Percentiles rank a stretch among this genome's conserved stretches.
Conservation (phyloP, 2,329 filamentous ascomycete species). For the Aspergillus thermomutatus region DNA sequence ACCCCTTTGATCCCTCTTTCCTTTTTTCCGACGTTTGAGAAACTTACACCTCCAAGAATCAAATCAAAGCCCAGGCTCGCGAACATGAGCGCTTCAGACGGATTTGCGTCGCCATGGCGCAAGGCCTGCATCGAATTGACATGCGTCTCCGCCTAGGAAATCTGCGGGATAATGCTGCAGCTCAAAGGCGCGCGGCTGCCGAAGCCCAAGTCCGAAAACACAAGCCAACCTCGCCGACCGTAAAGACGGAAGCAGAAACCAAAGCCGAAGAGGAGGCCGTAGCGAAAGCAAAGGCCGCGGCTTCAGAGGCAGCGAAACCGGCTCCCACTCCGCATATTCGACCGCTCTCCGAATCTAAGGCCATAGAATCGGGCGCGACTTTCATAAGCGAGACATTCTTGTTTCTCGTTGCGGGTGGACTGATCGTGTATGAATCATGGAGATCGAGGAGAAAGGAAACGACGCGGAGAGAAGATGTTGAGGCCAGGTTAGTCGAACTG, state of each 20-base stretch:
- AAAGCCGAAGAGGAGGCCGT: conserved; percentile 54
- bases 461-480: conserved; percentile 57
- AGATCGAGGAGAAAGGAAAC: conserved; percentile 60
- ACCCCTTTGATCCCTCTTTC: background rate
- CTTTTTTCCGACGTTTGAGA: background rate
- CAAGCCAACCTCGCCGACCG: conserved; percentile 53
- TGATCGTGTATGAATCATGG: conserved; percentile 63
- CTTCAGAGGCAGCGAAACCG: conserved; percentile 47
- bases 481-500: conserved; percentile 56
- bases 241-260: conserved; percentile 60
- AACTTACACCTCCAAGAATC: conserved; percentile 50
- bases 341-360: conserved; percentile 63
- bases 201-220: conserved; percentile 55
- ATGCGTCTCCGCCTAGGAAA: conserved; percentile 66
- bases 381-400: conserved; percentile 67
- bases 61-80: conserved; percentile 64
- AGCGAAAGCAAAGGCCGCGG: conserved; percentile 41
- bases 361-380: conserved; percentile 66
- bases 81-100: conserved; percentile 65
- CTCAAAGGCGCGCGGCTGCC: conserved; percentile 46
- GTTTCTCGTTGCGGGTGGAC: conserved; percentile 59
- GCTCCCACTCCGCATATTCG: conserved; percentile 54
- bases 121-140: conserved; percentile 62
- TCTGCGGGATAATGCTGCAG: conserved; percentile 58
- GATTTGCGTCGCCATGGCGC: conserved; percentile 60